These are phyloP conservation scores for Citrullus amarus DNA, from an alignment of 306 rosid genomes.

Conservation along the genomic window DNA sequence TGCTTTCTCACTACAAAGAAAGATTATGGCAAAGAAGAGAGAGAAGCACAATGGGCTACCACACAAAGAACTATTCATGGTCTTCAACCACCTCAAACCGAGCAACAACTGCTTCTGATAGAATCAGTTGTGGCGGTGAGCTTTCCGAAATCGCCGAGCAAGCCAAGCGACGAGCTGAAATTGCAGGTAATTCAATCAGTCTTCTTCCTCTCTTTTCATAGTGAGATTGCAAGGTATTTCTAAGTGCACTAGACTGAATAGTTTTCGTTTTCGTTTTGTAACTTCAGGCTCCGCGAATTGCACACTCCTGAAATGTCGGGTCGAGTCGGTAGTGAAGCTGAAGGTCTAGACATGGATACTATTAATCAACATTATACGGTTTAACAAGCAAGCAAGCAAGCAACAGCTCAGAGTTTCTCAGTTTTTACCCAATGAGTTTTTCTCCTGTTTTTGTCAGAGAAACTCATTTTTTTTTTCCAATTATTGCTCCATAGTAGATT, in stretches of 20 bases:
- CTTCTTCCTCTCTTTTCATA: no score
- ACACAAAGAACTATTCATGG: constrained; percentile 97
- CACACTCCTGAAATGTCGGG: constrained; percentile 85
- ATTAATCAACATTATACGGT: constrained; percentile 95
- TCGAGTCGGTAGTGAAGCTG: constrained; percentile 96
- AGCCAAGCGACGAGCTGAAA: constrained; percentile 95
- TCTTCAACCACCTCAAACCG: constrained; percentile 85
- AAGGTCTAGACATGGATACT: constrained; percentile 84
- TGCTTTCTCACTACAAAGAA: constrained; percentile 96
- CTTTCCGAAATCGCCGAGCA: constrained; percentile 99
- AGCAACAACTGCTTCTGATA: constrained; percentile 50
- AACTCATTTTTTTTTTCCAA: neutral
- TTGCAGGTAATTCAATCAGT: constrained; percentile 42
- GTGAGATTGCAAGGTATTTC: no score
- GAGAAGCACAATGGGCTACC: constrained; percentile 99
- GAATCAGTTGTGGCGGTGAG: constrained; percentile 54
- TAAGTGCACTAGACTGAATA: no score
- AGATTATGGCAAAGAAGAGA: constrained; percentile 96
- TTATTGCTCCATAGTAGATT: neutral
- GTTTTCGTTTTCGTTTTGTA: no score
- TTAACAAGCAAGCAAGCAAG: constrained; percentile 14
- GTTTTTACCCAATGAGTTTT: neutral
- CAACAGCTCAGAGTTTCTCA: no score
- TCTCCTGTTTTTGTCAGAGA: neutral
- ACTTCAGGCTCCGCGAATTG: constrained; percentile 76